Evolutionary conservation across 2,329 filamentous ascomycete genomes (phyloP).

Genomic region (Colletotrichum theobromicola): DNA sequence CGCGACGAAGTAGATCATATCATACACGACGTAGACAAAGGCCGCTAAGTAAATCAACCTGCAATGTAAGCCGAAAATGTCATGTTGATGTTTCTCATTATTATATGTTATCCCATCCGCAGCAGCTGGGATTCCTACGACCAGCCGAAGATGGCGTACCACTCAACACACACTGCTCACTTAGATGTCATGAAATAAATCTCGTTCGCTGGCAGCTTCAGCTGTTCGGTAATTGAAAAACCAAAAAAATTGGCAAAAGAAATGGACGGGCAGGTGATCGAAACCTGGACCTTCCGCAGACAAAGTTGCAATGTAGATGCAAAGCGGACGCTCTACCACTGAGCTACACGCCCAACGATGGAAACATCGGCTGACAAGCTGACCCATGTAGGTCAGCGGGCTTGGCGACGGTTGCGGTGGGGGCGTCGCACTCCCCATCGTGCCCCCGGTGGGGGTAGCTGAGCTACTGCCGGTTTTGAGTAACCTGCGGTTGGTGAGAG

Average conservation of each 20-base stretch:
- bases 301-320: background rate
- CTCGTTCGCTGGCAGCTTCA: too few species aligned
- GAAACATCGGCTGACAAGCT: background rate
- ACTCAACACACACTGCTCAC: background rate
- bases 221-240: too few species aligned
- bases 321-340: conserved; percentile 9
- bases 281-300: conserved; percentile 6
- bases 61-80: too few species aligned
- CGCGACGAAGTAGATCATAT: too few species aligned
- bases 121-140: background rate
- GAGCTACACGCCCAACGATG: background rate
- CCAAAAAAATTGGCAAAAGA: background rate
- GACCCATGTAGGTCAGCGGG: background rate
- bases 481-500: background rate
- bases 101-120: too few species aligned
- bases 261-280: conserved; percentile 4
- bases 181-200: too few species aligned
- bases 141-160: background rate
- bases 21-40: too few species aligned
- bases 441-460: background rate
- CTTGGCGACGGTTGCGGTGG: background rate
- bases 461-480: background rate
- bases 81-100: too few species aligned
- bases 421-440: background rate
- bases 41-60: too few species aligned